Evolutionary conservation across 164 flowering plant species (phyloP).

Genomic region (Chimonanthus salicifolius): DNA sequence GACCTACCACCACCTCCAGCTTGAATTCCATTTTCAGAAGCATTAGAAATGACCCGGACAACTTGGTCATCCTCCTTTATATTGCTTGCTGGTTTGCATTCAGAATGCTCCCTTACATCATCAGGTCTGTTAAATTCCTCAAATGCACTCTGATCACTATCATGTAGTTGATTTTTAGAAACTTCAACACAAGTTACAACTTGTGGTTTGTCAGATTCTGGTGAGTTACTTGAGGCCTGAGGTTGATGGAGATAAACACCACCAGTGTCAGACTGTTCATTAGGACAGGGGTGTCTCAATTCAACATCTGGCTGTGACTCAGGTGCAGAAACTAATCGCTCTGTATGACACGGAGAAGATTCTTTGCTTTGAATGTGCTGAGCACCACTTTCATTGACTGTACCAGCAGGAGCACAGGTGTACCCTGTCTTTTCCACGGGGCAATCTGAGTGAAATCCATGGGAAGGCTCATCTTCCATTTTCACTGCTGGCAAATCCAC

Average conservation of each 20-base stretch:
- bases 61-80: conserved; percentile 24
- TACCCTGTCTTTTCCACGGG: conserved; percentile 17
- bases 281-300: conserved; percentile 8
- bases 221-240: conserved; percentile 15
- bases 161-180: conserved; percentile 19
- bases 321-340: conserved; percentile 19
- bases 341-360: conserved; percentile 16
- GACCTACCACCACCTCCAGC: conserved; percentile 18
- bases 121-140: background rate
- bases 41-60: conserved; percentile 22
- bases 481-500: conserved; percentile 11
- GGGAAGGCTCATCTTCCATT: conserved; percentile 19
- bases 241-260: conserved; percentile 12
- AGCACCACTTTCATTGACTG: conserved; percentile 22
- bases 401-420: conserved; percentile 16
- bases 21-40: conserved; percentile 18
- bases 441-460: conserved; percentile 6
- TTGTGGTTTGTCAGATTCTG: conserved; percentile 14
- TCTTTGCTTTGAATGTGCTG: conserved; percentile 18
- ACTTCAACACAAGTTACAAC: conserved; percentile 18
- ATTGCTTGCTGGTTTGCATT: conserved; percentile 16
- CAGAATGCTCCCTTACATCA: conserved; percentile 18
- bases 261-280: conserved; percentile 15
- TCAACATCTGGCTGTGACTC: conserved; percentile 14
- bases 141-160: background rate